Evolutionary conservation across 208 protist genomes (phyloP).

Genomic region (Porcisia hertigi): DNA sequence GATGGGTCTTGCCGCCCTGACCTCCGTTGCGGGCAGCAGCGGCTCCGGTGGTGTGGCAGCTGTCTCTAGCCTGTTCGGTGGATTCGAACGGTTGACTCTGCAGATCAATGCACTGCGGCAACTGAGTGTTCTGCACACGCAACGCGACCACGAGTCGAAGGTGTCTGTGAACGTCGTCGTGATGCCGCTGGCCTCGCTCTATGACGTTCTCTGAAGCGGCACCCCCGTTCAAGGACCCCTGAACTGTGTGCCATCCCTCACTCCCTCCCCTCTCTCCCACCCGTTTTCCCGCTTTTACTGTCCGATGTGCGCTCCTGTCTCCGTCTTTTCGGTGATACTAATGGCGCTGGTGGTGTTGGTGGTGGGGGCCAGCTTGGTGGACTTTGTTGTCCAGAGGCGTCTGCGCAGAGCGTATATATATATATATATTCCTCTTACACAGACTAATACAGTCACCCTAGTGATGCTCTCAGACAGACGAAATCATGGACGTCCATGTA

Average conservation of each 20-base stretch:
- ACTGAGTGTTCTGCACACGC: constrained; percentile 75
- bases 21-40: constrained; percentile 6
- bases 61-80: constrained; percentile 28
- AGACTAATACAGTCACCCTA: background rate
- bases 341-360: no score
- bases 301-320: background rate
- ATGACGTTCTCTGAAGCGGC: constrained; percentile 14
- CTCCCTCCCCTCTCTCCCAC: background rate
- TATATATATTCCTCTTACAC: no score
- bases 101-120: constrained; percentile 72
- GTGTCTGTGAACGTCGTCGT: constrained; percentile 76
- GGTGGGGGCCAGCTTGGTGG: no score
- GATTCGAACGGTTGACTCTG: constrained; percentile 77
- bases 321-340: background rate
- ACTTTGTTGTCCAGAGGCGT: background rate
- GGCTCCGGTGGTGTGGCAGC: constrained; percentile 12
- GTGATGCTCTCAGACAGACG: background rate
- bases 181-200: constrained; percentile 43
- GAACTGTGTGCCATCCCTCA: no score
- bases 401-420: background rate
- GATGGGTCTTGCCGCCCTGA: constrained; percentile 19
- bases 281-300: background rate
- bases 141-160: constrained; percentile 58
- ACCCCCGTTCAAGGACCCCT: no score
- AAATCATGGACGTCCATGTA: background rate